These are phyloP conservation scores for Dactylellina cionopaga DNA, from an alignment of 2,329 filamentous ascomycete species.

Conservation along the genomic window DNA sequence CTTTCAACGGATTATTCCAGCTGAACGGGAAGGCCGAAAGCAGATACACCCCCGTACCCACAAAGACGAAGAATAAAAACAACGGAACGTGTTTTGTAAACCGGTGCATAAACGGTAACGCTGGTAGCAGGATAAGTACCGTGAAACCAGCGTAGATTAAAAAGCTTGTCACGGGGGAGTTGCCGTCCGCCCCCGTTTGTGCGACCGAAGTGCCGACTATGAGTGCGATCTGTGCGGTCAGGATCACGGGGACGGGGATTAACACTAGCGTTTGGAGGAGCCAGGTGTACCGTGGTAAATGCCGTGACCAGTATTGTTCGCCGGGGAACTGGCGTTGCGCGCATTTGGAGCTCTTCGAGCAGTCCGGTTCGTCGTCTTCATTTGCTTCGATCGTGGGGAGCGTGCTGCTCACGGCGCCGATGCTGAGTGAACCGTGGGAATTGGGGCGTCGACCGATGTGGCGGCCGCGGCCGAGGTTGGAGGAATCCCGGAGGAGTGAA, in stretches of 20 bases:
- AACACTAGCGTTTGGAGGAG: constrained; percentile 83
- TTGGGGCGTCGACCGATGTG: constrained; percentile 46
- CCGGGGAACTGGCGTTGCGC: constrained; percentile 65
- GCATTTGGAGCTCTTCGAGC: constrained; percentile 4
- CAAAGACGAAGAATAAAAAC: constrained; percentile 77
- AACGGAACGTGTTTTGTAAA: constrained; percentile 83
- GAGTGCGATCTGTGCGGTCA: constrained; percentile 80
- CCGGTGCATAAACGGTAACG: constrained; percentile 86
- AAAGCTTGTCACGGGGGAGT: constrained; percentile 2
- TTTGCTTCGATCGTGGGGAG: constrained; percentile 54
- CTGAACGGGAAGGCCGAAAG: constrained; percentile 90
- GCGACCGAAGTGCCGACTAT: constrained; percentile 76
- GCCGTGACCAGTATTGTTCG: constrained; percentile 87
- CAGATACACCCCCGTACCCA: constrained; percentile 84
- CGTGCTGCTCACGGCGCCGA: constrained; percentile 34
- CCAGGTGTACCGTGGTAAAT: constrained; percentile 84
- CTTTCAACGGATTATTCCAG: constrained; percentile 78
- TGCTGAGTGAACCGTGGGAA: constrained; percentile 45
- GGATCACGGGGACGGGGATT: constrained; percentile 78
- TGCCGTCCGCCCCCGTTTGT: constrained; percentile 87
- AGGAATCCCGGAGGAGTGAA: constrained; percentile 53
- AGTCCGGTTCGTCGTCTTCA: constrained; percentile 56
- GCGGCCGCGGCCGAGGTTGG: constrained; percentile 40
- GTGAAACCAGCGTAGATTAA: constrained; percentile 67
- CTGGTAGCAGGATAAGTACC: constrained; percentile 77